Conservation (phyloP, 768 basidiomycete genomes). For the Podaxis sp. region DNA sequence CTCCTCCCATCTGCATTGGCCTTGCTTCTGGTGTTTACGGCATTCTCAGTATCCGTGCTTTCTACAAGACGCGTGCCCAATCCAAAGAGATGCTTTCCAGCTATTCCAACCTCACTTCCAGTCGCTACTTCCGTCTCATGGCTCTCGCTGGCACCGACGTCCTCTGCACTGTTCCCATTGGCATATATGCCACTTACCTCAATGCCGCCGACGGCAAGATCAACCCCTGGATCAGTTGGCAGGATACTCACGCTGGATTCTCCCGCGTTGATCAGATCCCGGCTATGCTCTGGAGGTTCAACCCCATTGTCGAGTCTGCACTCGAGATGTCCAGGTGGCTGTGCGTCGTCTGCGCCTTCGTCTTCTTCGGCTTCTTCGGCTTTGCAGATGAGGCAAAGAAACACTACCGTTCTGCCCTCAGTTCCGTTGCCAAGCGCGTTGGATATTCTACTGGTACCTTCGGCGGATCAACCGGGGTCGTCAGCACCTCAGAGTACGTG, state of each 20-base stretch:
- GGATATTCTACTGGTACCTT: conserved; percentile 27
- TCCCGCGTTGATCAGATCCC: conserved; percentile 43
- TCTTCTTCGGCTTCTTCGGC: conserved; percentile 71
- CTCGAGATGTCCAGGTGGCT: conserved; percentile 52
- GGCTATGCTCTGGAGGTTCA: conserved; percentile 39
- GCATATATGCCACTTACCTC: conserved; percentile 36
- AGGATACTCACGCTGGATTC: conserved; percentile 48
- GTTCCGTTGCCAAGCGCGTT: conserved; percentile 38
- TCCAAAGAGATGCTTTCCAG: conserved; percentile 42
- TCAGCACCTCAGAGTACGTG: conserved; percentile 27
- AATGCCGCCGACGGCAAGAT: conserved; percentile 31
- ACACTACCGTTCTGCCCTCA: conserved; percentile 44
- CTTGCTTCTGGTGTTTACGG: conserved; percentile 39
- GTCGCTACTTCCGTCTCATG: conserved; percentile 61
- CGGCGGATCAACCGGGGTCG: conserved; percentile 23
- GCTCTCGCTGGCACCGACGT: conserved; percentile 47
- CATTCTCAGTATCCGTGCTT: conserved; percentile 38
- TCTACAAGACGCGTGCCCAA: conserved; percentile 40
- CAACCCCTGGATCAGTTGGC: conserved; percentile 50
- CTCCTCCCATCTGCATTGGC: conserved; percentile 42
- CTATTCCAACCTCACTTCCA: conserved; percentile 41
- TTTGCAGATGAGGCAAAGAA: conserved; percentile 59
- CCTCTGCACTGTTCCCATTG: conserved; percentile 46
- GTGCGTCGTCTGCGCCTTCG: conserved; percentile 43
- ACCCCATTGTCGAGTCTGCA: conserved; percentile 20